These are phyloP conservation scores for Piper longum DNA, from an alignment of 164 flowering plant species.

Conservation along the genomic window DNA sequence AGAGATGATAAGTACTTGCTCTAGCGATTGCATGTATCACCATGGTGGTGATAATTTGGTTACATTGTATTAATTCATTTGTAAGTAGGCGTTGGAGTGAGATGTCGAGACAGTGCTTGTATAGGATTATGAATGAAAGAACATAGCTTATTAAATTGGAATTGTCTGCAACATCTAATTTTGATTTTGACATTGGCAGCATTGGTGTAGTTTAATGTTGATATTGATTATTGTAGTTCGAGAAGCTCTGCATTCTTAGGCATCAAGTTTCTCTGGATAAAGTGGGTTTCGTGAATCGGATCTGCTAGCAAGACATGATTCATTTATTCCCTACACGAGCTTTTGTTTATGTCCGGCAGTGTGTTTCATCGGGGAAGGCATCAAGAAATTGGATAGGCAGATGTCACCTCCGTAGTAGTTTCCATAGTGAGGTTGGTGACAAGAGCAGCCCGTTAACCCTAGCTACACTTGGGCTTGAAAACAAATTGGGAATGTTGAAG, in stretches of 20 bases:
- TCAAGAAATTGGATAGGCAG: constrained; percentile 15
- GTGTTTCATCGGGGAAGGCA: constrained; percentile 22
- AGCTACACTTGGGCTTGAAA: constrained; percentile 27
- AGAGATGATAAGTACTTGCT: no score
- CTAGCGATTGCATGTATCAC: no score
- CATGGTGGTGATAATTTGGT: no score
- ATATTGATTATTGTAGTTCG: background rate
- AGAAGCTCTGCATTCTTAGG: background rate
- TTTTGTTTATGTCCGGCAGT: constrained; percentile 35
- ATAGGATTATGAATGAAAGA: no score
- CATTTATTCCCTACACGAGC: constrained; percentile 30
- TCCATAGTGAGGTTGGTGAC: constrained; percentile 10
- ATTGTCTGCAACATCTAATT: no score
- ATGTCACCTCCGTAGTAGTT: constrained; percentile 18
- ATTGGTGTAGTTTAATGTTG: background rate
- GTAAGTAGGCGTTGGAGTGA: no score
- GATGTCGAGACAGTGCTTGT: no score
- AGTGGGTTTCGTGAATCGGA: constrained; percentile 1
- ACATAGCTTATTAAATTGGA: no score
- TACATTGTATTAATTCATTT: no score
- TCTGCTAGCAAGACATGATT: constrained; percentile 25
- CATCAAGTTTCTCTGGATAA: background rate
- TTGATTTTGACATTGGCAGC: background rate
- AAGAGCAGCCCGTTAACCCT: constrained; percentile 32
- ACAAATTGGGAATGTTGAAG: constrained; percentile 7